Conservation (phyloP, 192 early-diverging fungal genomes). For the Gamsiella multidivaricata region DNA sequence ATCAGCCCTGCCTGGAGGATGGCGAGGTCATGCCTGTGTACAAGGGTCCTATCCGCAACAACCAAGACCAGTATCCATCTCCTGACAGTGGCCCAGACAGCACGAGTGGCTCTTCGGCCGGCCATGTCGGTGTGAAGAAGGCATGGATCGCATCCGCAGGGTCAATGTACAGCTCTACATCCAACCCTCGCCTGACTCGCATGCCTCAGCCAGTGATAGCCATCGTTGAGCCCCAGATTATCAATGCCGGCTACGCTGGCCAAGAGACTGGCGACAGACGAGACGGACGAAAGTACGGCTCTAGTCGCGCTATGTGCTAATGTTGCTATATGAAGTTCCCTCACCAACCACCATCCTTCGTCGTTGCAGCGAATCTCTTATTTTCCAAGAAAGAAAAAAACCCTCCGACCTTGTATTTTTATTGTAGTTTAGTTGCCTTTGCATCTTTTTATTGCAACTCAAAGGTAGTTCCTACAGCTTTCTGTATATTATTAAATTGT, state of each 20-base stretch:
- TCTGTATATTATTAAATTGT: no score
- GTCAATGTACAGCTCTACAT: constrained; percentile 16
- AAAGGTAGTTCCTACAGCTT: no score
- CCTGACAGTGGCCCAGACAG: constrained; percentile 32
- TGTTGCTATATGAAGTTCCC: neutral
- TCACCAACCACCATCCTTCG: neutral
- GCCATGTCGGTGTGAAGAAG: constrained; percentile 5
- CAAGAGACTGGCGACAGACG: constrained; percentile 1
- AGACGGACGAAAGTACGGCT: neutral
- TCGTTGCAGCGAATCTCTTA: no score
- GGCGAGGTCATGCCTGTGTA: constrained; percentile 41
- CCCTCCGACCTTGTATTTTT: neutral
- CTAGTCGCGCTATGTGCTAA: constrained; percentile 48
- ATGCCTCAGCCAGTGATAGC: constrained; percentile 11
- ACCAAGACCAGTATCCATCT: constrained; percentile 45
- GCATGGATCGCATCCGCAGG: constrained; percentile 17
- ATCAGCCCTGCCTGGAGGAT: constrained; percentile 45
- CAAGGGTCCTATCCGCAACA: constrained; percentile 24
- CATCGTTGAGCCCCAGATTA: neutral
- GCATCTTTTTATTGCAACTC: no score
- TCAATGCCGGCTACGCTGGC: constrained; percentile 2
- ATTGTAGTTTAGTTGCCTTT: no score
- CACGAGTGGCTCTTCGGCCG: neutral
- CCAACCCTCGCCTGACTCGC: constrained; percentile 16
- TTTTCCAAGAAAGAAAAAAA: constrained; percentile 3